Percentiles rank a stretch among this genome's conserved stretches.
Evolutionary conservation across 1,139 yeast genomes (phyloP).

Genomic region (Wickerhamomyces sp.): DNA sequence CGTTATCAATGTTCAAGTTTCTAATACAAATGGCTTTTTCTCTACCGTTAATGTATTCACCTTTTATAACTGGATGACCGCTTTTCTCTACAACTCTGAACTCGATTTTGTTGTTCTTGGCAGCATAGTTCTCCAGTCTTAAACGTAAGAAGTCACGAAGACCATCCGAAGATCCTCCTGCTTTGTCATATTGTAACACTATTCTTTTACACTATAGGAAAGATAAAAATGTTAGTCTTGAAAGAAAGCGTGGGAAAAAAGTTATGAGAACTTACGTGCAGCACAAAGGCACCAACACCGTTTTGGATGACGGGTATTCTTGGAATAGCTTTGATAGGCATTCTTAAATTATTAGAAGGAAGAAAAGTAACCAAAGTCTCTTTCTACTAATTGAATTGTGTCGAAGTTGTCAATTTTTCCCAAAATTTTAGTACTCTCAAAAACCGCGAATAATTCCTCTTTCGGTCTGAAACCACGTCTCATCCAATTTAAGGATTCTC

Average conservation of each 20-base stretch:
- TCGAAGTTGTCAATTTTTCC: too few species aligned
- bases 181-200: slow-evolving; percentile 20
- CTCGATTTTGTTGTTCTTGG: slow-evolving; percentile 57
- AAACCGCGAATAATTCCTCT: not conserved
- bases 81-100: slow-evolving; percentile 63
- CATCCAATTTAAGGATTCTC: too few species aligned
- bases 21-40: slow-evolving; percentile 58
- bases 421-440: not conserved
- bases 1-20: slow-evolving; percentile 47
- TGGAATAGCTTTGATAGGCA: slow-evolving; percentile 32
- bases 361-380: too few species aligned
- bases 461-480: not conserved
- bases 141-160: slow-evolving; percentile 58
- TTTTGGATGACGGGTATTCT: slow-evolving; percentile 41
- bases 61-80: slow-evolving; percentile 81
- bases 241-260: too few species aligned
- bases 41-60: slow-evolving; percentile 49
- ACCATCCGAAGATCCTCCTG: slow-evolving; percentile 91
- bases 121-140: slow-evolving; percentile 54
- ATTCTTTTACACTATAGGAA: slow-evolving; percentile 18
- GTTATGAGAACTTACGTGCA: slow-evolving; percentile 25
- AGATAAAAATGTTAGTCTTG: too few species aligned
- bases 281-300: slow-evolving; percentile 46
- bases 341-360: slow-evolving; percentile 5
- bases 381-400: too few species aligned